Evolutionary conservation across 257 asterid species (phyloP).

Genomic region (Paulownia fortunei): DNA sequence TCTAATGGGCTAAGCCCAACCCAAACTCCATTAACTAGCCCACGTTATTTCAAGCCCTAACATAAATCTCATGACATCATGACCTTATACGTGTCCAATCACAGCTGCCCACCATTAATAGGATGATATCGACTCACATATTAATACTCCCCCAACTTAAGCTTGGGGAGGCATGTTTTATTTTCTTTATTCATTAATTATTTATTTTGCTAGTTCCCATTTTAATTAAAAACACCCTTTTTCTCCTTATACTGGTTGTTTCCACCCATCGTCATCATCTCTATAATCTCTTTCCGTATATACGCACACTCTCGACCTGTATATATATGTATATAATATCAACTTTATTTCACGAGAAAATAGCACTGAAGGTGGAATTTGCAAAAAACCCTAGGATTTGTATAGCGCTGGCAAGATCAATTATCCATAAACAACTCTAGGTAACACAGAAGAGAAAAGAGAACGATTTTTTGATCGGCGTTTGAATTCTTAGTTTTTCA

Average conservation of each 20-base stretch:
- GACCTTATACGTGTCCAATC: slow-evolving; percentile 39
- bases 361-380: slow-evolving; percentile 31
- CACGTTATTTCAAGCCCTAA: slow-evolving; percentile 3
- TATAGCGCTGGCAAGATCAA: slow-evolving; percentile 35
- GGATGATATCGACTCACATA: slow-evolving; percentile 10
- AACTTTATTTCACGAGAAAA: slow-evolving; percentile 20
- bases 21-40: neutral
- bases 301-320: slow-evolving; percentile 31
- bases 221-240: slow-evolving; percentile 18
- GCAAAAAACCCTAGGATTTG: slow-evolving; percentile 37
- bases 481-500: neutral
- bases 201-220: neutral
- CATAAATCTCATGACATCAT: neutral
- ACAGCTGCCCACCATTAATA: slow-evolving; percentile 16
- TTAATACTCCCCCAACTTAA: slow-evolving; percentile 2
- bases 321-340: slow-evolving; percentile 24
- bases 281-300: slow-evolving; percentile 32
- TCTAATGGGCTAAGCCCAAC: neutral
- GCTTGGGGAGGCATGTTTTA: neutral
- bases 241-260: slow-evolving; percentile 12
- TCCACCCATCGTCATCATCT: slow-evolving; percentile 37
- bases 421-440: slow-evolving; percentile 30
- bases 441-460: slow-evolving; percentile 28
- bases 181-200: neutral
- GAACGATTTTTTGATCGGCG: slow-evolving; percentile 27